Conservation (phyloP, 805 yeast species). For the Myxozyma lipomycoides region DNA sequence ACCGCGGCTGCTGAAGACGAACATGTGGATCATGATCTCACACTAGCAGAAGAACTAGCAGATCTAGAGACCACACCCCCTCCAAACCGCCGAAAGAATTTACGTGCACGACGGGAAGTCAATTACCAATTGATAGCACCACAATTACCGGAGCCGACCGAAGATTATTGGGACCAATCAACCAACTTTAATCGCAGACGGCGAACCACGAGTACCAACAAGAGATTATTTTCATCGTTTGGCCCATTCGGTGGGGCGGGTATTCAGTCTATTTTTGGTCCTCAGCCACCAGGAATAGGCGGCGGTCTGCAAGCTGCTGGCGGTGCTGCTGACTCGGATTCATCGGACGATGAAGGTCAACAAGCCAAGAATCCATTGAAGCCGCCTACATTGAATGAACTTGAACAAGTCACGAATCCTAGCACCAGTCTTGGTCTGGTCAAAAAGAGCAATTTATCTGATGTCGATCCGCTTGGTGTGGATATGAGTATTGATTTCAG, state of each 20-base stretch:
- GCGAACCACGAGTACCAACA: slow-evolving; percentile 36
- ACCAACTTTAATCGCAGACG: slow-evolving; percentile 6
- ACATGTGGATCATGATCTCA: slow-evolving; percentile 35
- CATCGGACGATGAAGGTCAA: slow-evolving; percentile 45
- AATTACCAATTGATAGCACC: slow-evolving; percentile 86
- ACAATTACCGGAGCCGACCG: slow-evolving; percentile 40
- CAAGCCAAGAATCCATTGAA: slow-evolving; percentile 33
- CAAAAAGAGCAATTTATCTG: slow-evolving; percentile 66
- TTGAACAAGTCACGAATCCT: slow-evolving; percentile 31
- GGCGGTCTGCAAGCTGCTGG: slow-evolving; percentile 37
- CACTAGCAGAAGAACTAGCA: slow-evolving; percentile 60
- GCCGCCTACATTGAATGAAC: slow-evolving; percentile 17
- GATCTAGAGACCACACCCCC: slow-evolving; percentile 63
- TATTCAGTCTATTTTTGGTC: slow-evolving; percentile 77
- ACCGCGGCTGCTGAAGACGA: slow-evolving; percentile 21
- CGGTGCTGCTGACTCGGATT: slow-evolving; percentile 42
- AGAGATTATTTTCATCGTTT: slow-evolving; percentile 83
- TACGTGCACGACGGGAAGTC: slow-evolving; percentile 66
- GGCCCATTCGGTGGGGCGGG: slow-evolving; percentile 99
- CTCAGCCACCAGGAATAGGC: slow-evolving; percentile 44
- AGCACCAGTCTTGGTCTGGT: slow-evolving; percentile 31
- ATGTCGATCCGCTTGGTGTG: slow-evolving; percentile 88
- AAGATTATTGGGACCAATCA: slow-evolving; percentile 27
- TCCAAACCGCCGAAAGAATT: slow-evolving; percentile 39
- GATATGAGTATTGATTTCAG: slow-evolving; percentile 80